Evolutionary conservation across 2,329 filamentous ascomycete species (phyloP).

Genomic region (Malbranchea cinnamomea): DNA sequence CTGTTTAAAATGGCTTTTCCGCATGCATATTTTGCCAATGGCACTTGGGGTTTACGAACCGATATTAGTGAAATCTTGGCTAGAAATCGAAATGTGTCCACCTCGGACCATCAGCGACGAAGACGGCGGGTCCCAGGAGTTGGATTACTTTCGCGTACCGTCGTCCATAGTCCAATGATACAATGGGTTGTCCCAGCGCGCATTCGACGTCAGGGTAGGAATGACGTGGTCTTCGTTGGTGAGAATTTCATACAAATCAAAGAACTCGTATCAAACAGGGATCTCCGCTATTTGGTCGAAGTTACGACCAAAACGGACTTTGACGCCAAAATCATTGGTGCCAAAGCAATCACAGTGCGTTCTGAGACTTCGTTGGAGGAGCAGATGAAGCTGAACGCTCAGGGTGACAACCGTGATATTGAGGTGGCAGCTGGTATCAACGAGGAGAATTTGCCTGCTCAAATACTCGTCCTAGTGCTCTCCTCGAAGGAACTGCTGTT

Average conservation of each 20-base stretch:
- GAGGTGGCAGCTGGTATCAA: background rate
- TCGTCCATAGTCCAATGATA: constrained; percentile 60
- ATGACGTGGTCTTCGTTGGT: constrained; percentile 78
- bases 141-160: constrained; percentile 64
- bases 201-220: constrained; percentile 51
- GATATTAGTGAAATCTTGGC: constrained; percentile 10
- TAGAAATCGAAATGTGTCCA: constrained; percentile 7
- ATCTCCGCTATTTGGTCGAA: constrained; percentile 58
- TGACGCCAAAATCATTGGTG: constrained; percentile 61
- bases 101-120: constrained; percentile 12
- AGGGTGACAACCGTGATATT: constrained; percentile 2
- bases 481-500: constrained; percentile 62
- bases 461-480: constrained; percentile 63
- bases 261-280: constrained; percentile 51
- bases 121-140: constrained; percentile 25
- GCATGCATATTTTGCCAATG: constrained; percentile 10
- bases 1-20: too few species aligned
- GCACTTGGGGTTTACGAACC: constrained; percentile 10
- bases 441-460: constrained; percentile 46
- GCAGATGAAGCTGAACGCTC: constrained; percentile 15
- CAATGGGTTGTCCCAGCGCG: constrained; percentile 68
- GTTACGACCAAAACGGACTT: constrained; percentile 70
- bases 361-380: constrained; percentile 25
- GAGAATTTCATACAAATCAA: constrained; percentile 70
- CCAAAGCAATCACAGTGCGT: constrained; percentile 54